Evolutionary conservation across 257 asterid genomes (phyloP), one percentile per base, ranked within the genome.

Genomic region (Scutellaria barbata): DNA sequence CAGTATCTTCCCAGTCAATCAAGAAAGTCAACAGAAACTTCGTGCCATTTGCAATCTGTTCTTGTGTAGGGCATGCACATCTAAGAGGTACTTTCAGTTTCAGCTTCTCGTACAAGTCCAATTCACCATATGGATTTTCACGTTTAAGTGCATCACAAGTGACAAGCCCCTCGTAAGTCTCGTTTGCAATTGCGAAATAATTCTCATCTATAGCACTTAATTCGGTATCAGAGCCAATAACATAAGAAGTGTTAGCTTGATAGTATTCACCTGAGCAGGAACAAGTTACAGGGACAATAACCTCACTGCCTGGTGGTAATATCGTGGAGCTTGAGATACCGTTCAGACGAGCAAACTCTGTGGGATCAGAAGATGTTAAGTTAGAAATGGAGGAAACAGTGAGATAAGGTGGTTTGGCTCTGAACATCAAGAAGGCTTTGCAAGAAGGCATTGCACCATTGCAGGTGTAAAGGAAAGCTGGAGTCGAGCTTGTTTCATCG

Each of bases 51-150:
- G 17, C 55, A 8, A 73, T 57, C 76, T 88, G 95, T 59, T 84
- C 62, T 41, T 52, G 53, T 17, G 85, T 66, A 51, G 95, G 96
- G 60, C 96, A 90, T 53, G 95, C 92, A 59, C 96, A 90, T 56
- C 91, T 71, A 16, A 90, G 89, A 2, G 95, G 95, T 14, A 88
- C 86, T 37, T 16, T 62, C 73, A 90, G 67, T 10, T 70, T 73
- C 75, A 66, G 14, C 10, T 83, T 89, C 0, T 72, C 74, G 8
- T 16, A 2, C 65, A 90, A 63, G 1, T 63, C 55, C 1, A 12
- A 14, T 41, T 43, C 70, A 5, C 17, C 61, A 22, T 84, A 86
- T 1, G 74, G 58, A 57, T 88, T 90, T 33, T 77, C 64, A 1
- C 64, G 81, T 67, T 52, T 60, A 12, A 90, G 85, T 4, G 84